Conservation (phyloP, 768 basidiomycete genomes). For the Lactarius deliciosus region DNA sequence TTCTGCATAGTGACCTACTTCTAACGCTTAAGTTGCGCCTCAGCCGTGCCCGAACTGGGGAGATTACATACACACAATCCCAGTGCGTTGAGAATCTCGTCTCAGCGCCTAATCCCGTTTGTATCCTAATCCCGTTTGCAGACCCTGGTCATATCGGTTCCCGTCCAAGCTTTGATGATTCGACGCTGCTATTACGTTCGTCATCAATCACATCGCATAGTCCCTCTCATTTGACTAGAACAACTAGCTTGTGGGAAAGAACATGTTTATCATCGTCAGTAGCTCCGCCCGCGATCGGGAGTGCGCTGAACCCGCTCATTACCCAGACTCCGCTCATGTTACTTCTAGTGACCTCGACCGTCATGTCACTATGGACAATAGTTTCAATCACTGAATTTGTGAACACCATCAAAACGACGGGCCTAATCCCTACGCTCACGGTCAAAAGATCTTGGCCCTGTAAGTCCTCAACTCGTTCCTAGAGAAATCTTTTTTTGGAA, state of each 20-base stretch:
- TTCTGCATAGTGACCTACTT: too few relatives aligned
- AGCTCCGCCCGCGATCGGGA: not conserved
- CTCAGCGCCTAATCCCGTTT: not conserved
- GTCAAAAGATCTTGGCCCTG: not conserved
- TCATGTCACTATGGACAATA: not conserved
- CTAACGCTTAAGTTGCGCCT: not conserved
- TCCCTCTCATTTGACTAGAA: not conserved
- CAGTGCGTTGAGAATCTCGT: slow-evolving; percentile 1
- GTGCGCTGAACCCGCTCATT: not conserved
- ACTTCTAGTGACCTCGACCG: slow-evolving; percentile 8
- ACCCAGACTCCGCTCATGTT: slow-evolving; percentile 6
- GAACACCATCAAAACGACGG: not conserved
- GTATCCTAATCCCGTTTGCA: slow-evolving; percentile 2
- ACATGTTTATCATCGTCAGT: slow-evolving; percentile 16
- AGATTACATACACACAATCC: not conserved
- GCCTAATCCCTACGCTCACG: not conserved
- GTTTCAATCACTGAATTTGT: too few relatives aligned
- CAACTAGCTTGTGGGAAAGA: slow-evolving; percentile 8
- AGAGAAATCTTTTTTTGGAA: not conserved
- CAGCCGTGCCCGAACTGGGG: not conserved
- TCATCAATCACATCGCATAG: not conserved
- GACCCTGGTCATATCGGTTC: slow-evolving; percentile 9
- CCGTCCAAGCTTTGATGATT: slow-evolving; percentile 20
- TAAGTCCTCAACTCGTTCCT: not conserved
- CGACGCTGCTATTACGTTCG: slow-evolving; percentile 22